Conservation (phyloP, 2,329 filamentous ascomycete species). For the Trichoderma sp. region DNA sequence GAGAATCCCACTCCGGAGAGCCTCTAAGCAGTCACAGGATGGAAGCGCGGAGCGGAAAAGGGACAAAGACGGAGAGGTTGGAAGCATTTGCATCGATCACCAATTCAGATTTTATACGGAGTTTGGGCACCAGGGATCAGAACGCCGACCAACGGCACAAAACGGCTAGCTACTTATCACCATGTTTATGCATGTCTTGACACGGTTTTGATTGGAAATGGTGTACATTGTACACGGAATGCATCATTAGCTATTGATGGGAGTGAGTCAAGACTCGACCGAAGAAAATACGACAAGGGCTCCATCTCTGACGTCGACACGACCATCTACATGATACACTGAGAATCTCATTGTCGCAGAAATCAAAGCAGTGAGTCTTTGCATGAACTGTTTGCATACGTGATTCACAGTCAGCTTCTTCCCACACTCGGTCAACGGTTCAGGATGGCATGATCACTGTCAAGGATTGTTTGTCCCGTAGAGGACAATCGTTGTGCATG, state of each 20-base stretch:
- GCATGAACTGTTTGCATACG: neutral
- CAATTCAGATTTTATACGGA: slow-evolving; percentile 3
- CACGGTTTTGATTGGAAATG: slow-evolving; percentile 12
- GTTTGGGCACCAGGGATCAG: slow-evolving; percentile 15
- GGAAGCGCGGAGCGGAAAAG: neutral
- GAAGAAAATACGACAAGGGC: slow-evolving; percentile 1
- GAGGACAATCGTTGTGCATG: neutral
- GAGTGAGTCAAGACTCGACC: slow-evolving; percentile 2
- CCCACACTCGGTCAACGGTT: neutral
- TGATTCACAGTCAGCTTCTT: slow-evolving; percentile 9
- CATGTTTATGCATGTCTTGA: slow-evolving; percentile 16
- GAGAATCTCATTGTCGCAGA: no score
- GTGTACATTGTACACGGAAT: slow-evolving; percentile 19
- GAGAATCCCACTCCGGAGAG: slow-evolving; percentile 59
- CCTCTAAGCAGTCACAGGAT: slow-evolving; percentile 29
- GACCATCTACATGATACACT: neutral
- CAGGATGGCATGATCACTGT: neutral
- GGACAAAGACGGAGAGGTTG: neutral
- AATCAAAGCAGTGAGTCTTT: no score
- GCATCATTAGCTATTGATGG: slow-evolving; percentile 4
- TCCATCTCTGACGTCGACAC: neutral
- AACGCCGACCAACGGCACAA: slow-evolving; percentile 20
- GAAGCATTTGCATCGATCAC: slow-evolving; percentile 6
- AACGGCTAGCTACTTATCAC: slow-evolving; percentile 12
- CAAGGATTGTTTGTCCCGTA: neutral